phyloP scores from a whole-genome alignment of 345 rosid species.

The Lepidium sativum region DNA sequence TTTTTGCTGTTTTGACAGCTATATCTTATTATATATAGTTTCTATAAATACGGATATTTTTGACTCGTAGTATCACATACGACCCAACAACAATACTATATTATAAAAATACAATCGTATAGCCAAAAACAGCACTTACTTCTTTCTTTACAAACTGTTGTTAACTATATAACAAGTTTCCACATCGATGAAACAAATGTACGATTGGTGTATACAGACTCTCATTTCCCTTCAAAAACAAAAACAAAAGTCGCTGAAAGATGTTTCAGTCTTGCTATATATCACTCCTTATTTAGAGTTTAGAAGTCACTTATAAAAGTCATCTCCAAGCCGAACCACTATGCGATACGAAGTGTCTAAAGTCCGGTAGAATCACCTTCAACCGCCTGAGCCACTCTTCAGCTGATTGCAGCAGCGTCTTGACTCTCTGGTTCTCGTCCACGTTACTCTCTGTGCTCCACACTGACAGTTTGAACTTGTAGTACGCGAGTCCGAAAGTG shows the following conservation, averaged over 20 bases:
- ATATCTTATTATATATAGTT: too few relatives aligned
- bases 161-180: neutral
- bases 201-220: slow-evolving; percentile 20
- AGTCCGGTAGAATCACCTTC: slow-evolving; percentile 72
- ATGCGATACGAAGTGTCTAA: slow-evolving; percentile 54
- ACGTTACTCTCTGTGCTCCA: slow-evolving; percentile 34
- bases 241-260: neutral
- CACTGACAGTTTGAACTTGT: slow-evolving; percentile 55
- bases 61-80: too few relatives aligned
- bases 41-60: too few relatives aligned
- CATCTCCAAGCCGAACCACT: slow-evolving; percentile 18
- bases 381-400: slow-evolving; percentile 69
- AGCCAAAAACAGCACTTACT: neutral
- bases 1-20: too few relatives aligned
- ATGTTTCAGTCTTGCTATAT: slow-evolving; percentile 11
- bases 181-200: slow-evolving; percentile 5
- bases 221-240: neutral
- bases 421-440: slow-evolving; percentile 44
- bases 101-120: neutral
- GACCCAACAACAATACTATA: too few relatives aligned
- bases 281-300: slow-evolving; percentile 4
- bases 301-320: neutral
- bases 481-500: slow-evolving; percentile 65
- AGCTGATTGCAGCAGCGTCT: slow-evolving; percentile 43
- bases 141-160: neutral